phyloP scores from a whole-genome alignment of 2,329 filamentous ascomycete species.

The Pseudogymnoascus sp. region DNA sequence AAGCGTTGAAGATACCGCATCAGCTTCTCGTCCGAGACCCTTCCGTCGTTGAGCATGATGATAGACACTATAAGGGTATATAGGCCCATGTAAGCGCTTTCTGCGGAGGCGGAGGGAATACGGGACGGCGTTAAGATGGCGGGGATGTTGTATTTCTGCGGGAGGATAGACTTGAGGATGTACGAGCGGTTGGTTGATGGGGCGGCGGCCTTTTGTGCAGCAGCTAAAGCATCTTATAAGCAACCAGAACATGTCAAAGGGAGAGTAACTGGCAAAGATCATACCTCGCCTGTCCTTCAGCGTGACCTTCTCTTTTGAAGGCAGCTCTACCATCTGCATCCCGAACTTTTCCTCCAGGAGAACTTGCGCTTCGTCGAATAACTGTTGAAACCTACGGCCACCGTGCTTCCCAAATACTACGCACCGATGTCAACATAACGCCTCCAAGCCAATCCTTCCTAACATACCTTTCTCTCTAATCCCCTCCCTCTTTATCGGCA shows the following conservation, averaged over 20 bases:
- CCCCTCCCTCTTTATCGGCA: constrained; percentile 51
- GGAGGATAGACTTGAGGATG: constrained; percentile 68
- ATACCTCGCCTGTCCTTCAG: constrained; percentile 69
- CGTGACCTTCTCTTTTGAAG: constrained; percentile 71
- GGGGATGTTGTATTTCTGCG: constrained; percentile 56
- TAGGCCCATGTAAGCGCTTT: constrained; percentile 73
- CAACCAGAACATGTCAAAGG: neutral
- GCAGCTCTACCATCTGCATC: constrained; percentile 86
- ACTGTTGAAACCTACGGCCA: constrained; percentile 57
- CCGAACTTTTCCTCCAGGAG: constrained; percentile 68
- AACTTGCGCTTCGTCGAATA: constrained; percentile 70
- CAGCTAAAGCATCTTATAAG: constrained; percentile 14
- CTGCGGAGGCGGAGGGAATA: constrained; percentile 55
- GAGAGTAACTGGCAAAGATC: constrained; percentile 15
- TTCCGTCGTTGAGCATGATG: constrained; percentile 66
- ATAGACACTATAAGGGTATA: constrained; percentile 74
- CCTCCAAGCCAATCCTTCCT: neutral
- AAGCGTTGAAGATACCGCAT: constrained; percentile 65
- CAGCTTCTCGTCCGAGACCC: constrained; percentile 69
- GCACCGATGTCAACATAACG: neutral
- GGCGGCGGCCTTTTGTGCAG: constrained; percentile 34
- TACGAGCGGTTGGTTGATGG: constrained; percentile 58
- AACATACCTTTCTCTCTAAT: constrained; percentile 53
- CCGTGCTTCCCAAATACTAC: constrained; percentile 60
- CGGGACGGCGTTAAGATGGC: constrained; percentile 61